These are phyloP conservation scores for Kokia cookei DNA, from an alignment of 441 rosid genomes.

Conservation along the genomic window DNA sequence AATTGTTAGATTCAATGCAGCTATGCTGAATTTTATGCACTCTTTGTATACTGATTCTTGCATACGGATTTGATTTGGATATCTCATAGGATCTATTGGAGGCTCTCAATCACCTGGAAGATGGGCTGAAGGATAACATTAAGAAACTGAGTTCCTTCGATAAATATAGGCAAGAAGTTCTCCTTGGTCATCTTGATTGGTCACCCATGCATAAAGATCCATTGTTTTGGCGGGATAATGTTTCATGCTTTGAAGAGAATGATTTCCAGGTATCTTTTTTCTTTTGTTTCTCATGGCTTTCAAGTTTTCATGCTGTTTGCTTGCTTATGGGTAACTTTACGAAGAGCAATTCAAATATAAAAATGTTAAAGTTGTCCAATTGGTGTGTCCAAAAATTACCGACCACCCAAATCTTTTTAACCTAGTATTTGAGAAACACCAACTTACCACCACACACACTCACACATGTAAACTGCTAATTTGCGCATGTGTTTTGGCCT, in stretches of 20 bases:
- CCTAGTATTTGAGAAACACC: background rate
- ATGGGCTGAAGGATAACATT: slow-evolving; percentile 76
- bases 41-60: background rate
- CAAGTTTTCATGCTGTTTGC: background rate
- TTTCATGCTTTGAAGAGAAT: slow-evolving; percentile 80
- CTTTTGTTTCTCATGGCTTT: background rate
- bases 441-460: too few relatives aligned
- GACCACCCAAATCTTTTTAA: too few relatives aligned
- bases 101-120: slow-evolving; percentile 81
- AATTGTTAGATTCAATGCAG: background rate
- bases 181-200: slow-evolving; percentile 98
- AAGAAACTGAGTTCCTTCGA: slow-evolving; percentile 92
- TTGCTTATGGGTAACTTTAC: background rate
- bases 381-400: background rate
- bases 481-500: background rate
- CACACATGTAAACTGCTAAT: background rate
- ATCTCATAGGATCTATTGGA: slow-evolving; percentile 78
- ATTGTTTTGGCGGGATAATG: slow-evolving; percentile 91
- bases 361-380: background rate
- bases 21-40: background rate
- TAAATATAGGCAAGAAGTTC: slow-evolving; percentile 96
- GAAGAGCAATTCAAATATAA: background rate
- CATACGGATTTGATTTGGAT: background rate
- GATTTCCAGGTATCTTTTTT: slow-evolving; percentile 74
- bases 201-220: slow-evolving; percentile 97